phyloP scores from a whole-genome alignment of 306 rosid species.

The Rosa chinensis region DNA sequence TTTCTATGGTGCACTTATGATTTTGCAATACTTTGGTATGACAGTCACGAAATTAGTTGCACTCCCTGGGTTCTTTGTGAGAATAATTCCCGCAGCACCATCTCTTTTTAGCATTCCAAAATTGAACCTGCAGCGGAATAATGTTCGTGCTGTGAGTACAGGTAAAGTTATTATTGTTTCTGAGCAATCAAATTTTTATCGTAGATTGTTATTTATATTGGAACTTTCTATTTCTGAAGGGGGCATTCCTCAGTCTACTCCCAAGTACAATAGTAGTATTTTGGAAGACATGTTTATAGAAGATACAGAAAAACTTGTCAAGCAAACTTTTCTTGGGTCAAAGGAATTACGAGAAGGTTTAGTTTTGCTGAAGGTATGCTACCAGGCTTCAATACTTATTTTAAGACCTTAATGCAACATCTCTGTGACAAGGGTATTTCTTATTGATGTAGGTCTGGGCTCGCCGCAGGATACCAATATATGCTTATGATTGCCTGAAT shows the following conservation, averaged over 20 bases:
- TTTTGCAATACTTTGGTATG: slow-evolving; percentile 3
- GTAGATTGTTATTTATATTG: slow-evolving; percentile 15
- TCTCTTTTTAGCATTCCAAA: slow-evolving; percentile 55
- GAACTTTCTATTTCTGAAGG: slow-evolving; percentile 38
- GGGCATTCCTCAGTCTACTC: slow-evolving; percentile 57
- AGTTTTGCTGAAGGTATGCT: slow-evolving; percentile 69
- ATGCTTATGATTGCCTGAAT: slow-evolving; percentile 74
- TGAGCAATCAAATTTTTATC: slow-evolving; percentile 2
- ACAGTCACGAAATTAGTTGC: slow-evolving; percentile 55
- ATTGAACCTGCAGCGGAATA: slow-evolving; percentile 64
- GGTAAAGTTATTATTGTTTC: slow-evolving; percentile 39
- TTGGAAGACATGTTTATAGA: slow-evolving; percentile 84
- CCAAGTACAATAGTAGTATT: slow-evolving; percentile 84
- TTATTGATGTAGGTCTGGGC: slow-evolving; percentile 77
- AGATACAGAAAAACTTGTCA: slow-evolving; percentile 48
- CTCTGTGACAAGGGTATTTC: slow-evolving; percentile 16
- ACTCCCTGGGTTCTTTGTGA: slow-evolving; percentile 49
- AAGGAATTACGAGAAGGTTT: slow-evolving; percentile 72
- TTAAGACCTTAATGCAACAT: background rate
- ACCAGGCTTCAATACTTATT: background rate
- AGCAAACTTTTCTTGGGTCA: slow-evolving; percentile 53
- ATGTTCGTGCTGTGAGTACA: slow-evolving; percentile 56
- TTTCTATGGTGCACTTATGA: slow-evolving; percentile 15
- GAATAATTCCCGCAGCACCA: slow-evolving; percentile 64
- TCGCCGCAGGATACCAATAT: slow-evolving; percentile 60